phyloP scores from a whole-genome alignment of 306 rosid species.

The Pachyrhizus erosus region DNA sequence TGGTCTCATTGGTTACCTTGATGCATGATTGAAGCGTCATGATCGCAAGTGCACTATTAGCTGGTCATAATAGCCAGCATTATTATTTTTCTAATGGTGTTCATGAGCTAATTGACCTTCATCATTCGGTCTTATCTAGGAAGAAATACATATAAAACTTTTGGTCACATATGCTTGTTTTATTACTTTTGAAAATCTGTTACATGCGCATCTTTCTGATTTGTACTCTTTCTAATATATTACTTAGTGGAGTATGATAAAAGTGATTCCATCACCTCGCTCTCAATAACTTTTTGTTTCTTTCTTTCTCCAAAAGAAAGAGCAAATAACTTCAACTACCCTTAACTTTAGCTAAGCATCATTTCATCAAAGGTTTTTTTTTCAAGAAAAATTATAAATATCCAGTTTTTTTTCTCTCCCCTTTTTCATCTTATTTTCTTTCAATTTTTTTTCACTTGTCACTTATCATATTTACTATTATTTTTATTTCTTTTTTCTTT shows the following conservation, averaged over 20 bases:
- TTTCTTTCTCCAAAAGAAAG: neutral
- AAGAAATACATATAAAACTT: neutral
- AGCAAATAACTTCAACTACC: conserved; percentile 5
- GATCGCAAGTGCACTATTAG: neutral
- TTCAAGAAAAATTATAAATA: neutral
- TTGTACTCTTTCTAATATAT: neutral
- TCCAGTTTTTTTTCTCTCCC: neutral
- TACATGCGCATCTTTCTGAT: neutral
- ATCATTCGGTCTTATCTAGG: neutral
- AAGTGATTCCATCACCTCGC: conserved; percentile 9
- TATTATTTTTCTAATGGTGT: neutral
- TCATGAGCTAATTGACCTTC: conserved; percentile 9
- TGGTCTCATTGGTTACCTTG: conserved; percentile 24
- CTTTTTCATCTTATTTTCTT: neutral
- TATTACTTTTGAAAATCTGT: neutral
- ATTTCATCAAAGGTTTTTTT: neutral
- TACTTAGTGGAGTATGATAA: conserved; percentile 3
- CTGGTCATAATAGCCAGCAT: conserved; percentile 2
- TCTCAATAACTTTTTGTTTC: conserved; percentile 34
- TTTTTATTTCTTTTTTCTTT: neutral
- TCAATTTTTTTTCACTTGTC: neutral
- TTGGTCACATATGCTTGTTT: neutral
- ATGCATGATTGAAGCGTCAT: conserved; percentile 19
- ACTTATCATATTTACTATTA: neutral
- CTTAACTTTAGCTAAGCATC: neutral